Base-by-base conservation (phyloP, 2,329 filamentous ascomycete genomes). In the Fusarium nematophilum region DNA sequence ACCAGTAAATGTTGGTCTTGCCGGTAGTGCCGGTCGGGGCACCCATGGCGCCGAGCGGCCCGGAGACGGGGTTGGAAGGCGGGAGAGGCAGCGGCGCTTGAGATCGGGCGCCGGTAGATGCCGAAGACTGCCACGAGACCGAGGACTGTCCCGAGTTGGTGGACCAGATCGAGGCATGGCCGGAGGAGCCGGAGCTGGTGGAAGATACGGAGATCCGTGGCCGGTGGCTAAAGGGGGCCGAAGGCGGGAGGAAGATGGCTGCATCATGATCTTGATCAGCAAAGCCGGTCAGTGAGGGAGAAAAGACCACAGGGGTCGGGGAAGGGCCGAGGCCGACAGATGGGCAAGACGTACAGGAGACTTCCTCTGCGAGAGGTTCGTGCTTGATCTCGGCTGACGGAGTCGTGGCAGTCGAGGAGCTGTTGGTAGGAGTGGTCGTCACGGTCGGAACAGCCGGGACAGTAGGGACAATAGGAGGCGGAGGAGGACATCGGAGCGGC, bases 1-100 rank as follows among this genome's bases (percentile, higher is more conserved):
- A 84, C 81, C 81, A 84, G 71, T 84, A 84, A 23, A 82, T 79
- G 59, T 83, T 82, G 39, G 76, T 75, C 65, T 75, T 75, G 50
- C 66, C 73, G 45, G 68, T 64, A 30, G 62, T 69, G 51, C 67
- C 65, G 43, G 67, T 65, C 23, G 64, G 53, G 29, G 56, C 60
- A 50, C 51, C 51, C 52, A 64, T 64, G 18, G 76, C 66, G 31
- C 70, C 62, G 25, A 71, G 70, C 15, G 70, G 63, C 23, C 73
- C 73, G 38, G 72, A 73, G n/a, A 75, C 62, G 18, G 70, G 62
- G 17, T 66, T 67, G 10, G 72, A 68, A 10, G 73, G 74, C 7
- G 73, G 73, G 55, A 77, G 69, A 23, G 76, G 70, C 31, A 78
- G 69, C 31, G 75, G 72, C 9, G 74, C 70, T 64, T 76, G 75